Conservation (phyloP, 2,329 filamentous ascomycete genomes). For the Pseudocercospora vitis region DNA sequence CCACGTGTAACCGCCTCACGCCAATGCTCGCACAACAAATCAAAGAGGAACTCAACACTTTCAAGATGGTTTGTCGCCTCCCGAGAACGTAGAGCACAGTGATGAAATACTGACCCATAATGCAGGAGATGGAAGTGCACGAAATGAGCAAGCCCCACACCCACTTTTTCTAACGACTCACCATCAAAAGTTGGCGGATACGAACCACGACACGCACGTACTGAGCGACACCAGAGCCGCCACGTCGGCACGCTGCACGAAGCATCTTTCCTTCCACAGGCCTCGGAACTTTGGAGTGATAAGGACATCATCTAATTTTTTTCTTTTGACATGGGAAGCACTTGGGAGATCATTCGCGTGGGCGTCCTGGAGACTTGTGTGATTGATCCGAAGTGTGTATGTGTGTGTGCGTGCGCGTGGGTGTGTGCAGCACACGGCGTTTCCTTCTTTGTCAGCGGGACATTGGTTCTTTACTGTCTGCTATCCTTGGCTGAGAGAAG, state of each 20-base stretch:
- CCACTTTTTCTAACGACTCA: constrained; percentile 86
- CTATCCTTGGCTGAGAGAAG: constrained; percentile 3
- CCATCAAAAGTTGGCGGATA: constrained; percentile 21
- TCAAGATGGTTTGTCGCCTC: constrained; percentile 83
- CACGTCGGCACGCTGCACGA: constrained; percentile 14
- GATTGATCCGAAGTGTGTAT: too few relatives aligned
- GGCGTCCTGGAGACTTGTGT: constrained; percentile 10
- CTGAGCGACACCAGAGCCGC: constrained; percentile 21
- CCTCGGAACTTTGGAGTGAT: constrained; percentile 14
- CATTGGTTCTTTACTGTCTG: constrained; percentile 12
- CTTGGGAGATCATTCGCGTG: constrained; percentile 15
- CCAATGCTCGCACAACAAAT: constrained; percentile 98
- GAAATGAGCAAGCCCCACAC: constrained; percentile 99
- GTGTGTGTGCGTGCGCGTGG: neutral
- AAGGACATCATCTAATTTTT: constrained; percentile 26
- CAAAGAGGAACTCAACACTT: constrained; percentile 98
- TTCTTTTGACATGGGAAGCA: constrained; percentile 20
- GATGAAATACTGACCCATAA: constrained; percentile 44
- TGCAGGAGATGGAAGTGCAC: constrained; percentile 98
- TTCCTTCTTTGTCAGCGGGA: constrained; percentile 13
- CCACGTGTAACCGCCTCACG: constrained; percentile 95
- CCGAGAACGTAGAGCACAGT: neutral
- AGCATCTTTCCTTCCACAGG: constrained; percentile 14
- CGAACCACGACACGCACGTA: constrained; percentile 22
- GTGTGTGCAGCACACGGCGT: constrained; percentile 4